Evolutionary conservation across 768 basidiomycete genomes (phyloP), one percentile per base, ranked within the genome.

Genomic region (Tubosaeta sp.): DNA sequence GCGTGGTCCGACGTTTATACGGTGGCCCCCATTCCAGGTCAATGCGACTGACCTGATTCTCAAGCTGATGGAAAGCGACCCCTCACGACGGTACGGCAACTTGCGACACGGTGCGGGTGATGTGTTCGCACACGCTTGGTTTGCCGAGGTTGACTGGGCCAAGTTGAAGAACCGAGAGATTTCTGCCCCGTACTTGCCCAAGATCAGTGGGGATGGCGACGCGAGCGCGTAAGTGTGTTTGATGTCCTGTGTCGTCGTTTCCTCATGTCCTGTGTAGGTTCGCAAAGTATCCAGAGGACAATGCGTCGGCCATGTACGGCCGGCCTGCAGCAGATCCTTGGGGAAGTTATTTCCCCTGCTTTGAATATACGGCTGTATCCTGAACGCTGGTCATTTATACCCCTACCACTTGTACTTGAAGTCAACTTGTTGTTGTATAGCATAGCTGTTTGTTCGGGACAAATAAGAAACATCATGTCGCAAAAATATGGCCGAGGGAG

Each of bases 71-170:
- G 94, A 95, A 55, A 74, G 81, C 34, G 91, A 99, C 63, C 84
- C 94, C 4, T 86, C 86, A 14, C 85, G 88, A 64, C 84, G 95
- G 11, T 87, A 91, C 57, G 95, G 95, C 0, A 98, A 97, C 71
- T 65, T 97, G 73, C 77, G 78, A 46, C 83, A 92, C 60, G 95
- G 94, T 17, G 88, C 86, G 6, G 86, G 84, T 29, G 95, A 98
- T 68, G 92, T 98, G 32, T 95, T 95, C 67, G 81, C 83, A 16
- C 95, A 97, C 67, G 81, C 82, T 3, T 98, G 95, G 95, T 97
- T 97, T 66, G 75, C 81, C 38, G 94, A 97, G 71, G 94, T 97
- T 19, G 87, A 92, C 58, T 97, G 94, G 94, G 79, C 79, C 44
- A 85, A 83, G 70, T 71, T 97, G 48, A 80, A 78, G 61, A 77